Conservation (phyloP, 192 early-diverging fungal species). For the Cetraspora pellucida region DNA sequence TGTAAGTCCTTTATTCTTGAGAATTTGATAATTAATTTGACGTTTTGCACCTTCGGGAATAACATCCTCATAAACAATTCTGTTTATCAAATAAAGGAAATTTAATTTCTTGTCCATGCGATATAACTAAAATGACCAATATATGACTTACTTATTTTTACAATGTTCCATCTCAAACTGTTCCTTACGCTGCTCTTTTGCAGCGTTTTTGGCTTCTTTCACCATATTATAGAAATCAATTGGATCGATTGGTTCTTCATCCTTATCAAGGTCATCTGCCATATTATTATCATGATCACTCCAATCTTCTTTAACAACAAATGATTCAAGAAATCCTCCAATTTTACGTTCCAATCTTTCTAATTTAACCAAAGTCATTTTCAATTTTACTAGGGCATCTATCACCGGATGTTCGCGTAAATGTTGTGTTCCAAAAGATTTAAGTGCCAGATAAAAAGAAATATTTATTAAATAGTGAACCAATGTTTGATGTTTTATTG, state of each 20-base stretch:
- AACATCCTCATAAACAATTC: not conserved
- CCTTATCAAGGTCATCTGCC: constrained; percentile 44
- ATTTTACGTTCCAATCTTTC: constrained; percentile 67
- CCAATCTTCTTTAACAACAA: constrained; percentile 63
- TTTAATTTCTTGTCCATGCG: not conserved
- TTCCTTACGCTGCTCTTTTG: constrained; percentile 53
- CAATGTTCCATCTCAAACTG: constrained; percentile 46
- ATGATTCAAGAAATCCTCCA: constrained; percentile 51
- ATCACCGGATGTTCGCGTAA: constrained; percentile 86
- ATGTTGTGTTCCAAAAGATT: constrained; percentile 55
- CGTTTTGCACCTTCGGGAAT: constrained; percentile 71
- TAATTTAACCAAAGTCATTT: constrained; percentile 69
- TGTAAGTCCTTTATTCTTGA: constrained; percentile 94
- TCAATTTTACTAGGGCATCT: constrained; percentile 72
- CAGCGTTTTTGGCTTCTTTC: constrained; percentile 49
- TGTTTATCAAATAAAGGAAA: not conserved
- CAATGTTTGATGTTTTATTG: constrained; percentile 48
- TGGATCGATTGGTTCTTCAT: constrained; percentile 50
- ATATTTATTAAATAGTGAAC: constrained; percentile 88
- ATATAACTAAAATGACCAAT: not conserved
- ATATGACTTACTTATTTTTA: constrained; percentile 38
- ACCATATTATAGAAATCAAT: constrained; percentile 56
- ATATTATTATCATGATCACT: constrained; percentile 57
- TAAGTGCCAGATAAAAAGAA: constrained; percentile 80
- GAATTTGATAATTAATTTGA: constrained; percentile 81